These are phyloP conservation scores for Lanmaoa rubissima DNA, from an alignment of 768 basidiomycete species.

Conservation along the genomic window DNA sequence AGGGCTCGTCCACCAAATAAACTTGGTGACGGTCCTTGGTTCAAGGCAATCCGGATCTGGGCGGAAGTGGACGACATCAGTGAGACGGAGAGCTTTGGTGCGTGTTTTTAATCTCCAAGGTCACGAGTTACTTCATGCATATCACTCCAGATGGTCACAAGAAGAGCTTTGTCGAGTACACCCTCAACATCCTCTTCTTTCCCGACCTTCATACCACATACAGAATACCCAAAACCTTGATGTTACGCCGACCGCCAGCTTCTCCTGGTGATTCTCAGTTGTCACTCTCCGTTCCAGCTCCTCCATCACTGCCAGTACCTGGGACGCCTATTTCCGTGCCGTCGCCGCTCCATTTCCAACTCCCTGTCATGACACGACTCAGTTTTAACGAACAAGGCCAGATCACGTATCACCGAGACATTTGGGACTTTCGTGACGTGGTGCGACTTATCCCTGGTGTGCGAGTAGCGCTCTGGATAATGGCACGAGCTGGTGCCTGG, in stretches of 20 bases:
- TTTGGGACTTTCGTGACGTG: conserved; percentile 80
- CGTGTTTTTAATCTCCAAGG: conserved; percentile 13
- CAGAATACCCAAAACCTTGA: conserved; percentile 40
- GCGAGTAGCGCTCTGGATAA: conserved; percentile 66
- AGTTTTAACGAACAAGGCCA: conserved; percentile 81
- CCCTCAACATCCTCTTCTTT: conserved; percentile 70
- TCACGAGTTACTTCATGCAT: not conserved
- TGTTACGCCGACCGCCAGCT: conserved; percentile 31
- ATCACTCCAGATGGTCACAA: conserved; percentile 62
- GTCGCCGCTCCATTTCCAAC: conserved; percentile 70
- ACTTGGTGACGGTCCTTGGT: conserved; percentile 43
- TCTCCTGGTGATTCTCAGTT: conserved; percentile 30
- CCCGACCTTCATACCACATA: conserved; percentile 62
- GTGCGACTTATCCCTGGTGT: conserved; percentile 71
- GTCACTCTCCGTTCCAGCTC: conserved; percentile 28
- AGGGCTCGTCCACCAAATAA: conserved; percentile 31
- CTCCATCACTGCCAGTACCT: conserved; percentile 55
- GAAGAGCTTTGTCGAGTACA: conserved; percentile 76
- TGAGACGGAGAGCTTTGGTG: conserved; percentile 80
- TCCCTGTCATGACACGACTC: conserved; percentile 70
- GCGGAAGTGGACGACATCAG: conserved; percentile 71
- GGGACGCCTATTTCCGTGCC: conserved; percentile 57
- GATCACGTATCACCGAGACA: conserved; percentile 76
- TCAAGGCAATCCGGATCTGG: conserved; percentile 68
- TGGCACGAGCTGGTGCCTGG: conserved; percentile 57